A percentile compares a stretch with the other conserved stretches of the same genome.
Evolutionary conservation across 371 early-diverging fungal species (phyloP).

Genomic region (Lichtheimia ramosa): DNA sequence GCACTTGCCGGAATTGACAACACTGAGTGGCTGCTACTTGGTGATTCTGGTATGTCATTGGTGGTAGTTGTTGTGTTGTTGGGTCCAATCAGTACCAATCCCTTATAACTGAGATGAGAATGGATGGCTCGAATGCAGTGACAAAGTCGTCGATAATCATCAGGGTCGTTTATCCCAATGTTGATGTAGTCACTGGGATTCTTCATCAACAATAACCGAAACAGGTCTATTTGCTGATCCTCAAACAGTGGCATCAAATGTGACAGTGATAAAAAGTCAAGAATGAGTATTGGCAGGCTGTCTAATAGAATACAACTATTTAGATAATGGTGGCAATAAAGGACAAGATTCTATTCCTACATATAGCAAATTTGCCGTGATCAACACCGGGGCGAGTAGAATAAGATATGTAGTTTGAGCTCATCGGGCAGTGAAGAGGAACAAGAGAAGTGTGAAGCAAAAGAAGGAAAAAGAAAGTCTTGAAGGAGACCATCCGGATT

Average conservation of each 20-base stretch:
- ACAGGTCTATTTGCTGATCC: slow-evolving; percentile 22
- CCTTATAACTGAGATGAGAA: slow-evolving; percentile 25
- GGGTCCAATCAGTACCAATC: slow-evolving; percentile 5
- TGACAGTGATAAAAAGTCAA: slow-evolving; percentile 27
- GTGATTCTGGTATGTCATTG: not conserved
- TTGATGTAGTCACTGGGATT: slow-evolving; percentile 23
- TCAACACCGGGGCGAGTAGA: too few species aligned
- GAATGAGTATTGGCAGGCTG: slow-evolving; percentile 22
- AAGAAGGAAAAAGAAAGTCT: not conserved
- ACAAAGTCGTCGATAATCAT: slow-evolving; percentile 24
- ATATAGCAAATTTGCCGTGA: too few species aligned
- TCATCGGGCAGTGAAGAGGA: not conserved
- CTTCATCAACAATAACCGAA: slow-evolving; percentile 23
- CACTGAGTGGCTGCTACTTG: slow-evolving; percentile 2
- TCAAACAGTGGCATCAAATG: slow-evolving; percentile 34
- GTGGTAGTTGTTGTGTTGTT: not conserved
- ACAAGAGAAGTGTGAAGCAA: not conserved
- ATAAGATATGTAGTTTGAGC: not conserved
- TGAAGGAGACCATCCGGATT: not conserved
- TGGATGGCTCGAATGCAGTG: slow-evolving; percentile 23
- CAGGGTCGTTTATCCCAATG: slow-evolving; percentile 26
- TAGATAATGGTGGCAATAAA: too few species aligned
- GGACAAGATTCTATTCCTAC: too few species aligned
- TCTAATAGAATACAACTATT: not conserved
- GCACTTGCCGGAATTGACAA: not conserved